phyloP scores from a whole-genome alignment of 352 stramenopile species.

The Pythium rhizo-oryzae region DNA sequence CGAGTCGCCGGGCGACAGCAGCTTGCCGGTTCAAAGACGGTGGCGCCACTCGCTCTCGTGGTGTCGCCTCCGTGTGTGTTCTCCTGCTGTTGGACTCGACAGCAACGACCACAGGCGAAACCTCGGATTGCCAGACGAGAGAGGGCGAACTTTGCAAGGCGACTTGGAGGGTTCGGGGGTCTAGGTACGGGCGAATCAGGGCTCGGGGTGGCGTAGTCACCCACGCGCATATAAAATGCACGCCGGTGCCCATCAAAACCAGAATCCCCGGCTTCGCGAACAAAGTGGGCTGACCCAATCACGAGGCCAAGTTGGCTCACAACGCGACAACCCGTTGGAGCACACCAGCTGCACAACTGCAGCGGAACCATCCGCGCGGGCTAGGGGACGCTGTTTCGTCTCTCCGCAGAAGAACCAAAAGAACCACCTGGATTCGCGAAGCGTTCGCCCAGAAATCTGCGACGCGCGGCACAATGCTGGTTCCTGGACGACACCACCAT shows the following conservation, averaged over 20 bases:
- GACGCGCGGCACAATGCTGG: background rate
- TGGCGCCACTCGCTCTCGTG: conserved; percentile 3
- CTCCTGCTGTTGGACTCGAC: conserved; percentile 5
- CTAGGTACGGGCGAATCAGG: background rate
- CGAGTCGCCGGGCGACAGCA: conserved; percentile 1
- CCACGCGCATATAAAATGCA: conserved; percentile 6
- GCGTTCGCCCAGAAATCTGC: conserved; percentile 1
- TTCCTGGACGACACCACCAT: background rate
- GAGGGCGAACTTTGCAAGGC: background rate
- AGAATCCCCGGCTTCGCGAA: conserved; percentile 4
- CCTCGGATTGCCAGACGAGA: background rate
- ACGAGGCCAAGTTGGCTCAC: background rate
- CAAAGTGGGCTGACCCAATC: background rate
- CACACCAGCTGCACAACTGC: background rate
- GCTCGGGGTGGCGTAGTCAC: conserved; percentile 6
- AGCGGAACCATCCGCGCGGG: background rate
- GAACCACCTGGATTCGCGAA: conserved; percentile 5
- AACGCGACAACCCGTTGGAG: conserved; percentile 4
- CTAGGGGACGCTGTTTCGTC: background rate
- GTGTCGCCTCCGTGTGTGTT: background rate
- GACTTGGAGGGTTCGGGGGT: conserved; percentile 2
- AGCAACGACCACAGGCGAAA: background rate
- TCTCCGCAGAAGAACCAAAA: background rate
- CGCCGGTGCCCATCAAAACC: background rate
- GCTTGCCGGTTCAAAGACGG: background rate